Evolutionary conservation across 2,329 filamentous ascomycete genomes (phyloP).

Genomic region (Orbilia blumenaviensis): DNA sequence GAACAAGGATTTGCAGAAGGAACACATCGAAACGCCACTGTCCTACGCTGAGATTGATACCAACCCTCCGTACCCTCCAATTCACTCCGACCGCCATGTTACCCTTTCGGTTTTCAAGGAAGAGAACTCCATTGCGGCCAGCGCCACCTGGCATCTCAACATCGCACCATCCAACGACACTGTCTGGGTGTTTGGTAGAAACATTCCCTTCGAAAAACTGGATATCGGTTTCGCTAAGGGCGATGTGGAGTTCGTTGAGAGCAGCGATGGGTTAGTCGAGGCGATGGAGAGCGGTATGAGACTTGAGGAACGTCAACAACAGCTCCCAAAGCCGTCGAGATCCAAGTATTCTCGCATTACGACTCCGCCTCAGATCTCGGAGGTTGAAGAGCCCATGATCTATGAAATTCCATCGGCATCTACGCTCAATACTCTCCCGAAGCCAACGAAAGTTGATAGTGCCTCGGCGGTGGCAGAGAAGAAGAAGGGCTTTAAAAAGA

Average conservation of each 20-base stretch:
- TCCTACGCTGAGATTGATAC: constrained; percentile 91
- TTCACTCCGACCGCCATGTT: constrained; percentile 89
- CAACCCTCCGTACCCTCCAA: constrained; percentile 92
- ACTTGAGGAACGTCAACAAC: constrained; percentile 27
- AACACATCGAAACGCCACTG: constrained; percentile 67
- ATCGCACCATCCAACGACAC: constrained; percentile 56
- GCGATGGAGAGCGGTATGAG: constrained; percentile 65
- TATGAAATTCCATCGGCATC: constrained; percentile 70
- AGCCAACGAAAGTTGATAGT: constrained; percentile 67
- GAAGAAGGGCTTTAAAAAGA: constrained; percentile 66
- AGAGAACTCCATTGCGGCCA: constrained; percentile 56
- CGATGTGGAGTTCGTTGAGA: constrained; percentile 61
- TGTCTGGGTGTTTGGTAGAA: constrained; percentile 67
- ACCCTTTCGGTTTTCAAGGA: constrained; percentile 73
- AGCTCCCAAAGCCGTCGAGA: neutral
- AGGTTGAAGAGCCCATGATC: constrained; percentile 63
- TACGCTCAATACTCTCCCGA: constrained; percentile 68
- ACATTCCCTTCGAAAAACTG: constrained; percentile 64
- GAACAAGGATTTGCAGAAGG: constrained; percentile 60
- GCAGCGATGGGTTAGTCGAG: constrained; percentile 60
- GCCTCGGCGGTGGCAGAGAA: constrained; percentile 65
- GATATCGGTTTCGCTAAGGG: constrained; percentile 62
- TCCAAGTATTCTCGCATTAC: constrained; percentile 14
- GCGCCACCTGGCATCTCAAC: constrained; percentile 55
- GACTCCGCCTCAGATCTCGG: constrained; percentile 66